These are phyloP conservation scores for Geranomyces variabilis DNA, from an alignment of 192 early-diverging fungal genomes.

Conservation along the genomic window DNA sequence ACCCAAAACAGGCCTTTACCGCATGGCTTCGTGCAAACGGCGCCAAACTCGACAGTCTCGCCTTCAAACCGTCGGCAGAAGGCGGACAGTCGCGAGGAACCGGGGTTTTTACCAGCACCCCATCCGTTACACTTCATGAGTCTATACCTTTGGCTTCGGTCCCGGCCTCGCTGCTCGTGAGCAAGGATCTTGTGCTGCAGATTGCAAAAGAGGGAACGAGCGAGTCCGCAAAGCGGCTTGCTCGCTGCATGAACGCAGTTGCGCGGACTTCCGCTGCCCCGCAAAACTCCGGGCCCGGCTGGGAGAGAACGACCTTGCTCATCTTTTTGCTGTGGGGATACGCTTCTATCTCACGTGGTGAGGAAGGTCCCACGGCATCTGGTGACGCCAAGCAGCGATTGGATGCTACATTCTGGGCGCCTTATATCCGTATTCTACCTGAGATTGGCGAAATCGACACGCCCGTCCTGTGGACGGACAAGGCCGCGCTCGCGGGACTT, in stretches of 20 bases:
- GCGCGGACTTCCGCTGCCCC: neutral
- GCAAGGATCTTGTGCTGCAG: neutral
- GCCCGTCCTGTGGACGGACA: slow-evolving; percentile 47
- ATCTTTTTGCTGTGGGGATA: slow-evolving; percentile 29
- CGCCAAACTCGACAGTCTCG: neutral
- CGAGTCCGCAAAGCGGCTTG: neutral
- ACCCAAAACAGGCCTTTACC: neutral
- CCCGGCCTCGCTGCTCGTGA: slow-evolving; percentile 27
- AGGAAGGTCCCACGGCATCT: neutral
- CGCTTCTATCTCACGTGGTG: neutral
- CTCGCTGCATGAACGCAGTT: slow-evolving; percentile 9
- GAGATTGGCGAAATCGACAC: slow-evolving; percentile 40
- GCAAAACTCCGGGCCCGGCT: neutral
- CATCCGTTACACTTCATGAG: neutral
- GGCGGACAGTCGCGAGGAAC: neutral
- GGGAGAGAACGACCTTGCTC: slow-evolving; percentile 24
- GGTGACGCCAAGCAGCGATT: neutral
- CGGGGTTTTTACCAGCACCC: slow-evolving; percentile 16
- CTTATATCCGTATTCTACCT: slow-evolving; percentile 66
- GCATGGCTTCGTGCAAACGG: slow-evolving; percentile 13
- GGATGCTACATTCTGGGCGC: slow-evolving; percentile 40
- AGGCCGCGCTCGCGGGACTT: slow-evolving; percentile 43
- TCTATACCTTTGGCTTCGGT: slow-evolving; percentile 15
- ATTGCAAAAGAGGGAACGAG: slow-evolving; percentile 16
- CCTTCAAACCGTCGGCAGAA: slow-evolving; percentile 10